Conservation (phyloP, 257 asterid species). For the Gynochthodes officinalis region DNA sequence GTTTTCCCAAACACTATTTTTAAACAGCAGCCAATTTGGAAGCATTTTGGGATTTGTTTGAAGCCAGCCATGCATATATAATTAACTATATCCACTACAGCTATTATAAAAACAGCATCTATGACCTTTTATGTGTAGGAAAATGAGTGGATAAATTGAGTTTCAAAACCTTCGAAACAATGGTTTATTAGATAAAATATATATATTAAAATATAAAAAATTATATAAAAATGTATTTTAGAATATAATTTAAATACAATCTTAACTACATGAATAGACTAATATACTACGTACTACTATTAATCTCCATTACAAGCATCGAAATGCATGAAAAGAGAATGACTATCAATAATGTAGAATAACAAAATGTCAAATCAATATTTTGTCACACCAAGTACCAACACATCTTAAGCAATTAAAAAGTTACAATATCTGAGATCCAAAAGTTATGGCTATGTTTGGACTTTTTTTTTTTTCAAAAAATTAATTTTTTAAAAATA, state of each 20-base stretch:
- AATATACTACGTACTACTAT: too few species aligned
- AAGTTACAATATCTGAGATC: neutral
- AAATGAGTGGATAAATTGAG: too few species aligned
- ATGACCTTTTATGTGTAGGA: too few species aligned
- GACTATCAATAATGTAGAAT: neutral
- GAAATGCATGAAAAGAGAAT: neutral
- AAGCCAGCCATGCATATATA: neutral
- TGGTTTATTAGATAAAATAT: too few species aligned
- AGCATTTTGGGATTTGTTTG: neutral
- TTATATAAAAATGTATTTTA: too few species aligned
- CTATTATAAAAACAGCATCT: neutral
- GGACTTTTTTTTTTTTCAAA: too few species aligned
- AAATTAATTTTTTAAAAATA: too few species aligned
- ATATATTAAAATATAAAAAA: neutral
- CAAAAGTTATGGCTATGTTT: too few species aligned
- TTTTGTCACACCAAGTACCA: neutral
- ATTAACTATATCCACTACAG: neutral
- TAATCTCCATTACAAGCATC: too few species aligned
- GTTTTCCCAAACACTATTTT: slow-evolving; percentile 9
- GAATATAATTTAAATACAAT: too few species aligned
- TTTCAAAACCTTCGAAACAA: too few species aligned
- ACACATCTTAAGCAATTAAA: neutral
- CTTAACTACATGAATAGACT: too few species aligned
- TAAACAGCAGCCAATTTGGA: slow-evolving; percentile 22
- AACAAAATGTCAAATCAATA: neutral